Base-by-base conservation (phyloP, 345 rosid species). In the Sonneratia caseolaris region DNA sequence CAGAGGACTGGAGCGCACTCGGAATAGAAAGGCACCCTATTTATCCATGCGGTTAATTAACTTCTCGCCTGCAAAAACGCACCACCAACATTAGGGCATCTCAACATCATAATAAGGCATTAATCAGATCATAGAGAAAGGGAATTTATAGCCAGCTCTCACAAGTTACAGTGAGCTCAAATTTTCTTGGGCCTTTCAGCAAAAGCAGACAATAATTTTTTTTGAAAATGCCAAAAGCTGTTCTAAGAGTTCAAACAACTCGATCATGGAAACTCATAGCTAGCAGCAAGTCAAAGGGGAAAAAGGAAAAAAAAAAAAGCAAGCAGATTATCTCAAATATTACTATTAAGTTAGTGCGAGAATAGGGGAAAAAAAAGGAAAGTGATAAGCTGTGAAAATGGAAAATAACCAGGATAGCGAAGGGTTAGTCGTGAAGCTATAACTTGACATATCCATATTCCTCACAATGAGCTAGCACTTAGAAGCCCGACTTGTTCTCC, bases 401-500 rank as follows among this genome's bases (percentile, higher is more conserved):
- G 32, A 27, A 62, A 62, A 57, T 57, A n/a, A 22, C 32, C 32
- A 24, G 38, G 37, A 13, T 24, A 2, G 13, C 5, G 4, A 35
- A 68, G 36, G 19, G 35, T 49, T 35, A 42, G 32, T 22, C 68
- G 59, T 47, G 35, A 71, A 70, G 82, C 71, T 37, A n/a, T 84
- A 95, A 53, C 97, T 91, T 84, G 87, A 73, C 70, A 64, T 68
- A 64, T 72, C 73, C 73, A 64, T 68, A 57, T 72, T 72, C 76
- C 74, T 85, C 82, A 9, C 45, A 42, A 27, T 27, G 32, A 76
- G 79, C 86, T 78, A 73, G 84, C 76, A 74, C 88, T 82, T 70
- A 82, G 68, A 15, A 86, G 82, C 79, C 92, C 76, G 92, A 82
- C 64, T 84, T 86, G 76, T 80, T 84, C 70, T 86, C 96, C 61